Percentiles rank a stretch among this genome's conserved stretches.
Conservation (phyloP, 441 rosid species). For the Codiaeum variegatum region DNA sequence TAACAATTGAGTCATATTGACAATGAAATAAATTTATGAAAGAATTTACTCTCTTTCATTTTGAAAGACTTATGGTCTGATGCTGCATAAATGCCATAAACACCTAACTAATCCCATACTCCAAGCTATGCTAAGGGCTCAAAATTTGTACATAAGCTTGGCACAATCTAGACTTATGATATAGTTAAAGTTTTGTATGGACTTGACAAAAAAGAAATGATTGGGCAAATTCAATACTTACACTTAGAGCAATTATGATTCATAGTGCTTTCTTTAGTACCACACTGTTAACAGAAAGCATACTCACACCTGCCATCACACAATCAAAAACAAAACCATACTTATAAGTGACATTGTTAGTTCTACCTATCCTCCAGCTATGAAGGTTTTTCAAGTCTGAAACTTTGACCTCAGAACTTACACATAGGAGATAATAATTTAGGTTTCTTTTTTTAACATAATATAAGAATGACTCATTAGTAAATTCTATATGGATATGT, state of each 20-base stretch:
- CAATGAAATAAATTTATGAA: too few relatives aligned
- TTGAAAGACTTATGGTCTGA: too few relatives aligned
- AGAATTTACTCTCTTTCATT: too few relatives aligned
- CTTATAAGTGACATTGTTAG: not conserved
- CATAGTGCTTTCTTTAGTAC: not conserved
- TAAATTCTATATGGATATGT: not conserved
- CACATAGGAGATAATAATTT: not conserved
- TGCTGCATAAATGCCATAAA: too few relatives aligned
- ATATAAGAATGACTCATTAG: not conserved
- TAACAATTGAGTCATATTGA: too few relatives aligned
- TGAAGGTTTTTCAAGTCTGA: not conserved
- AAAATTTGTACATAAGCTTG: too few relatives aligned
- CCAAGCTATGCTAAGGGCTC: too few relatives aligned
- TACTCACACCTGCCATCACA: slow-evolving; percentile 13
- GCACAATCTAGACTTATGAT: too few relatives aligned
- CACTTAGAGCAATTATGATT: slow-evolving; percentile 15
- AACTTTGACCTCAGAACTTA: not conserved
- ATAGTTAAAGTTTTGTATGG: too few relatives aligned
- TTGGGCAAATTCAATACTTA: not conserved
- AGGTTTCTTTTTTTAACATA: too few relatives aligned
- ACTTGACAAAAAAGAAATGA: not conserved
- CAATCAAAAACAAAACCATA: not conserved
- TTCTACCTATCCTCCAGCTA: not conserved
- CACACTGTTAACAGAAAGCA: slow-evolving; percentile 20
- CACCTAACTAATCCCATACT: too few relatives aligned